Base-by-base conservation (phyloP, 2,329 filamentous ascomycete genomes). In the Elsinoe fawcettii region DNA sequence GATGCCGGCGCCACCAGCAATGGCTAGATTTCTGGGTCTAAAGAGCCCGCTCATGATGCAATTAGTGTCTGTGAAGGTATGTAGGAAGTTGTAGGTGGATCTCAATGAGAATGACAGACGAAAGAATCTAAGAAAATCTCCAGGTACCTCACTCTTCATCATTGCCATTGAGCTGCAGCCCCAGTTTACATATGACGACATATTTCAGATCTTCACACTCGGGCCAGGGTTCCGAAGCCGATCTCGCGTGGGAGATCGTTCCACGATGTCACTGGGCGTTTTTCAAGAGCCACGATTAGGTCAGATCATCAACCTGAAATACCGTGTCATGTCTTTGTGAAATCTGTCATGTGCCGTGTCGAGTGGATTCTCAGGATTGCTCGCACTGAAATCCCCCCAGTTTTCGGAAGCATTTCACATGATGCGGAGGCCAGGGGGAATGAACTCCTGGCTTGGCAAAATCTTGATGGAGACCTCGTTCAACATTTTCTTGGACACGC, bases 1-100 rank as follows among this genome's bases (percentile, higher is more conserved):
- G 9, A 62, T 64, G 49, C 62, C 62, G 37, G 65, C 58, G 37
- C 59, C 65, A 47, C 63, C 68, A 16, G 60, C 63, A 49, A 69
- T 65, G 57, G 63, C 61, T 32, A 68, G 53, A 60, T 70, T 70
- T 34, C 66, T 64, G 23, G 65, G 63, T 56, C 61, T 63, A 36
- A 67, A 59, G 51, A 47, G 64, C 59, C 61, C 59, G 56, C 57
- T 58, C 60, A 60, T 60, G 43, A 37, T 53, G 32, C n/a, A 16
- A 39, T 25, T 37, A 18, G 16, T 20, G 3, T 34, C 16, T 5
- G 16, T 27, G 22, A 9, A n/a, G 20, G 23, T 23, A 5, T 55
- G 32, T n/a, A 27, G 44, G 8, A 16, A 30, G 11, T 44, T 8
- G n/a, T 34, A 46, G 25, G 22, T 9, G 27, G 27, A 30, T 30